Percentiles rank a stretch among this genome's conserved stretches.
phyloP scores from a whole-genome alignment of 345 rosid species.

The Brassica incana region DNA sequence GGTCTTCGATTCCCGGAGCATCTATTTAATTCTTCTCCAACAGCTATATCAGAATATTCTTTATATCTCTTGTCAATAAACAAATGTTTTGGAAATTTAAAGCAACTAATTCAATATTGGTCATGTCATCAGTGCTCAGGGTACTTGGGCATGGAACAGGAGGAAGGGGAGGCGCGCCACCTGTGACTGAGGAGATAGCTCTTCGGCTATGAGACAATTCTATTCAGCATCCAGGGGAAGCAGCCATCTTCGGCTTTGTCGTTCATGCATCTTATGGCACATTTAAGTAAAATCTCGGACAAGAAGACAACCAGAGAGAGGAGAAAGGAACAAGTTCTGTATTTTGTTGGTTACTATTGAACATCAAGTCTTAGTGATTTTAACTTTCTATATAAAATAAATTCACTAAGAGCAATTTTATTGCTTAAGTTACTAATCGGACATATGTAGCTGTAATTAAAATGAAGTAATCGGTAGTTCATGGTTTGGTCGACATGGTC shows the following conservation, averaged over 20 bases:
- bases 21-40: no score
- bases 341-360: background rate
- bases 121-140: no score
- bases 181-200: background rate
- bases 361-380: background rate
- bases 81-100: no score
- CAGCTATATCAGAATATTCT: no score
- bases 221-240: background rate
- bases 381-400: background rate
- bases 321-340: background rate
- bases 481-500: background rate
- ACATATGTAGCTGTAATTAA: background rate
- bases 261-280: background rate
- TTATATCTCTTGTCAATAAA: no score
- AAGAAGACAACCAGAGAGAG: background rate
- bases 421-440: background rate
- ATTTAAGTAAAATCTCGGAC: constrained; percentile 7
- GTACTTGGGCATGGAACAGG: no score
- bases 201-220: background rate
- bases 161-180: no score
- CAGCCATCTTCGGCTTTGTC: constrained; percentile 4
- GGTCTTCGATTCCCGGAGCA: no score
- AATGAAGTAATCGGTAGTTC: background rate
- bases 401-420: background rate
- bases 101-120: no score